Evolutionary conservation across 2,329 filamentous ascomycete species (phyloP), one percentile per base, ranked within the genome.

Genomic region (Neopestalotiopsis clavispora): DNA sequence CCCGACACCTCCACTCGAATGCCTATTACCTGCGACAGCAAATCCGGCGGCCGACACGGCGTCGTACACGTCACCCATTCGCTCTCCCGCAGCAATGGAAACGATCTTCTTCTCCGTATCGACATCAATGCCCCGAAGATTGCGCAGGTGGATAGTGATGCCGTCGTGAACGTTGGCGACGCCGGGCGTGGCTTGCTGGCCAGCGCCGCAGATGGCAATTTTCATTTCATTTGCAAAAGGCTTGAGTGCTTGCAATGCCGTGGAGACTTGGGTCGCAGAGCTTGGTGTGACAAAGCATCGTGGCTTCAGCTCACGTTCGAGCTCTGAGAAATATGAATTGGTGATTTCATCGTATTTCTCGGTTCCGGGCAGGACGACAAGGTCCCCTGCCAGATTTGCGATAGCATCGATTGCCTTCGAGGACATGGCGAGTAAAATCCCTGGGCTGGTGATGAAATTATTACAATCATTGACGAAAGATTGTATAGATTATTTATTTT

Each of bases 251-350:
- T 17, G 6, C 28, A 62, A 12, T 14, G 20, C n/a, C 10, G 28
- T 30, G 17, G 59, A 59, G 32, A 71, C 69, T 62, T 71, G 69
- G 13, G 65, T 61, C 14, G 63, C 45, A 4, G 70, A 71, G 52
- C 9, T 70, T n/a, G 71, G 70, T 0, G 61, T 67, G 17, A 73
- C 42, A 49, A 72, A 73, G 42, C 68, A 70, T 45, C 40, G 67
- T 38, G 70, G 70, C 52, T 71, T 71, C 7, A 71, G 13, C 20
- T 71, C 69, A 12, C 71, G 69, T 63, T 72, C 69, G 9, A 71
- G 49, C 45, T 69, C 70, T 5, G 71, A 63, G 65, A 73, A 73
- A 38, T 71, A 73, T 14, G 69, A 71, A 63, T 68, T 65, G 4
- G 23, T 67, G 32, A 73, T 68, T 10, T 58, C 63, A 49, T 71